Percentiles rank a stretch among this genome's conserved stretches.
Evolutionary conservation across 345 rosid species (phyloP).

Genomic region (Streptanthus diversifolius): DNA sequence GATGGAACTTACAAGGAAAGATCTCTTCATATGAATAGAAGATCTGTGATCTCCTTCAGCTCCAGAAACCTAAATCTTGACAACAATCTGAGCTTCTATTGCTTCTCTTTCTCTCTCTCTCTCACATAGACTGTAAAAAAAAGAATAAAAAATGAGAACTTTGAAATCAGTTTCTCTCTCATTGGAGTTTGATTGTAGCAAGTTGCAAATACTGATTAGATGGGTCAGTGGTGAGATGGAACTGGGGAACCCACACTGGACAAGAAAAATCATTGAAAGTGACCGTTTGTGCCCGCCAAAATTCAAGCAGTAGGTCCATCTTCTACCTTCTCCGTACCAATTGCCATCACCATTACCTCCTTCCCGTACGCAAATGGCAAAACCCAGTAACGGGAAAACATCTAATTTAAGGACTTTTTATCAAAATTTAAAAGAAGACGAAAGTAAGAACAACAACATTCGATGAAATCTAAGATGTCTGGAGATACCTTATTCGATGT

Average conservation of each 20-base stretch:
- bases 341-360: constrained; percentile 23
- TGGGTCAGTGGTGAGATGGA: constrained; percentile 50
- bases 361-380: constrained; percentile 3
- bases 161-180: constrained; percentile 33
- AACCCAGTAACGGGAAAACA: background rate
- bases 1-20: constrained; percentile 58
- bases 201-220: constrained; percentile 45
- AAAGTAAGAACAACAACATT: constrained; percentile 4
- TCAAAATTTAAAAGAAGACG: background rate
- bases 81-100: background rate
- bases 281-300: constrained; percentile 80
- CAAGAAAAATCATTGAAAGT: constrained; percentile 56
- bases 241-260: constrained; percentile 47
- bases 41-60: constrained; percentile 50
- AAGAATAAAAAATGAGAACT: constrained; percentile 15
- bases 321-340: constrained; percentile 48
- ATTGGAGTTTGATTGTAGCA: constrained; percentile 11
- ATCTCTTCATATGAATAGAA: constrained; percentile 77
- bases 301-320: constrained; percentile 75
- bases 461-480: constrained; percentile 39
- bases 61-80: background rate
- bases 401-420: background rate
- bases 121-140: constrained; percentile 2
- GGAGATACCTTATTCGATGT: constrained; percentile 20
- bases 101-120: constrained; percentile 1